Evolutionary conservation across 768 basidiomycete species (phyloP).

Genomic region (Boletus vermiculosoides): DNA sequence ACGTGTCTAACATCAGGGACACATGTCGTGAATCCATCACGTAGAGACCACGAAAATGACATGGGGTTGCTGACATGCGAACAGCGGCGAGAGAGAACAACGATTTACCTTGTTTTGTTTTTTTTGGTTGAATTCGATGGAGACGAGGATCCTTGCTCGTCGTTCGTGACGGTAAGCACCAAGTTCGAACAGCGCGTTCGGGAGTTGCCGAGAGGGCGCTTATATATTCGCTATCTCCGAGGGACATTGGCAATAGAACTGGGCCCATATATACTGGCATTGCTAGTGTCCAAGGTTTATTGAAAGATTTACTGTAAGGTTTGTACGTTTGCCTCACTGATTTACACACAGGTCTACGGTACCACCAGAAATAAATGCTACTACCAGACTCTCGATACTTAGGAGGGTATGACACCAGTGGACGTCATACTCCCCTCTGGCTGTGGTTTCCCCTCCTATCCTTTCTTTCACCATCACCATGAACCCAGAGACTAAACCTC

Average conservation of each 20-base stretch:
- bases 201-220: constrained; percentile 28
- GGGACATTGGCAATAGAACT: not conserved
- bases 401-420: not conserved
- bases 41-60: not conserved
- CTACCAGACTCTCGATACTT: constrained; percentile 9
- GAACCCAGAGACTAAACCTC: constrained; percentile 30
- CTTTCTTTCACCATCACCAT: constrained; percentile 10
- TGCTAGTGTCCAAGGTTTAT: not conserved
- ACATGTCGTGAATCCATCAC: constrained; percentile 30
- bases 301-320: not conserved
- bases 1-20: constrained; percentile 30
- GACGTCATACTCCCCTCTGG: not conserved
- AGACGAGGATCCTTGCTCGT: constrained; percentile 31
- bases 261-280: not conserved
- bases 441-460: not conserved
- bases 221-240: not conserved
- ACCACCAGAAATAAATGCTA: not conserved
- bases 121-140: constrained; percentile 12
- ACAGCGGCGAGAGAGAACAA: not conserved
- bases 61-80: not conserved
- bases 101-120: constrained; percentile 27
- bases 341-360: not conserved
- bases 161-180: constrained; percentile 34
- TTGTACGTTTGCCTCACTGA: not conserved
- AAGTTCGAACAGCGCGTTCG: constrained; percentile 15